Conservation (phyloP, 208 protist species). For the Trypanosoma cruzi region DNA sequence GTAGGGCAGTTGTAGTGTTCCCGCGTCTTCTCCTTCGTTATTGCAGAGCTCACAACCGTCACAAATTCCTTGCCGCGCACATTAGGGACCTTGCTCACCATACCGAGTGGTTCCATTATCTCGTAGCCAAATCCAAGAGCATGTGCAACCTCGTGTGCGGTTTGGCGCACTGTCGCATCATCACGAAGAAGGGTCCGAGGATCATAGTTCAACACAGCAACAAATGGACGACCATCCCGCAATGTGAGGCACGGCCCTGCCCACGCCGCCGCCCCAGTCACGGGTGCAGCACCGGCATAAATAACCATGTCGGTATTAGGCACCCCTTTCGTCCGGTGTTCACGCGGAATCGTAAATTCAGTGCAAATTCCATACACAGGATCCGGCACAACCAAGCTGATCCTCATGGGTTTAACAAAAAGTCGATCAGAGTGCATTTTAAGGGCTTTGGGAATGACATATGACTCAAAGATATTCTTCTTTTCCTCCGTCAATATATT, state of each 20-base stretch:
- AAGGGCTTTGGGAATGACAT: constrained; percentile 40
- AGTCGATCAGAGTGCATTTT: constrained; percentile 50
- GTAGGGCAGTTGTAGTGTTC: constrained; percentile 12
- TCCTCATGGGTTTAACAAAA: constrained; percentile 33
- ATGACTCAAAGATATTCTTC: constrained; percentile 19
- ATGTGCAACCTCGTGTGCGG: constrained; percentile 8
- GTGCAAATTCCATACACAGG: constrained; percentile 3
- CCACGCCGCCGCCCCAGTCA: neutral
- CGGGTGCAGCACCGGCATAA: constrained; percentile 45
- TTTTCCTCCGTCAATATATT: constrained; percentile 45
- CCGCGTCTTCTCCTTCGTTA: neutral
- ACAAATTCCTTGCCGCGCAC: neutral
- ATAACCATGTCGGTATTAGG: constrained; percentile 62
- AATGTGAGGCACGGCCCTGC: neutral
- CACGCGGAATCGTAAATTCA: constrained; percentile 40
- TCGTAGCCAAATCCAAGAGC: neutral
- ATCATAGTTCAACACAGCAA: neutral
- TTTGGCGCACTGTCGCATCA: neutral
- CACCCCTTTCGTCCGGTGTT: constrained; percentile 40
- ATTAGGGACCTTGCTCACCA: neutral
- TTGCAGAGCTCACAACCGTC: neutral
- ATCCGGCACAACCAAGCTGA: constrained; percentile 17
- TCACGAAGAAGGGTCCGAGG: neutral
- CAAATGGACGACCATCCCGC: neutral
- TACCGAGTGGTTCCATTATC: neutral